These are phyloP conservation scores for Colletotrichum siamense DNA, from an alignment of 2,329 filamentous ascomycete genomes.

Conservation along the genomic window DNA sequence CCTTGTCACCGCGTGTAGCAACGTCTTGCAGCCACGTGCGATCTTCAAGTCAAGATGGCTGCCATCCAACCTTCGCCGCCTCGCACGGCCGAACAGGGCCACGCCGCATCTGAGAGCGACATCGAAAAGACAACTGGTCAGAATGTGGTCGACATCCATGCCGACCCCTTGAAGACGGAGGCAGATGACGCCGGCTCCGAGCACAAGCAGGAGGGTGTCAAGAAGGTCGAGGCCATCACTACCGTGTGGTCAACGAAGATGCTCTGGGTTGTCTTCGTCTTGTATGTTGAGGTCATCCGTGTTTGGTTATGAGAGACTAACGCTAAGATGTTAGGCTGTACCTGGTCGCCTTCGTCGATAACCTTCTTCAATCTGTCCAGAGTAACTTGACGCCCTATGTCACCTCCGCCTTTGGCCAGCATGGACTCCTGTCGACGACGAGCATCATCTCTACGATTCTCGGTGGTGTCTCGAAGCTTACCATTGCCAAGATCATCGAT, in stretches of 20 bases:
- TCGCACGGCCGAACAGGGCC: neutral
- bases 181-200: conserved; percentile 28
- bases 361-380: conserved; percentile 39
- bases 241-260: conserved; percentile 41
- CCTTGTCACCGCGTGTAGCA: neutral
- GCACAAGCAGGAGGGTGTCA: conserved; percentile 42
- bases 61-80: neutral
- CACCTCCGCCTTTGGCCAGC: conserved; percentile 67
- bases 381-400: conserved; percentile 66
- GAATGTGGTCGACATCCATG: conserved; percentile 22
- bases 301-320: neutral
- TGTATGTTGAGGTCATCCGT: conserved; percentile 31
- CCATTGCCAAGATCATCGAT: conserved; percentile 54
- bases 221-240: conserved; percentile 43
- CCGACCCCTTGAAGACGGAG: conserved; percentile 16
- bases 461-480: conserved; percentile 41
- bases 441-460: conserved; percentile 61
- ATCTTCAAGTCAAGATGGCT: neutral
- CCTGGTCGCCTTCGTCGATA: conserved; percentile 42
- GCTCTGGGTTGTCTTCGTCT: conserved; percentile 41
- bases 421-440: conserved; percentile 71
- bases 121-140: conserved; percentile 25
- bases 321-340: conserved; percentile 35
- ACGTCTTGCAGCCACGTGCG: neutral
- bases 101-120: neutral